phyloP scores from a whole-genome alignment of 768 basidiomycete species.

The Rickenella mellea region DNA sequence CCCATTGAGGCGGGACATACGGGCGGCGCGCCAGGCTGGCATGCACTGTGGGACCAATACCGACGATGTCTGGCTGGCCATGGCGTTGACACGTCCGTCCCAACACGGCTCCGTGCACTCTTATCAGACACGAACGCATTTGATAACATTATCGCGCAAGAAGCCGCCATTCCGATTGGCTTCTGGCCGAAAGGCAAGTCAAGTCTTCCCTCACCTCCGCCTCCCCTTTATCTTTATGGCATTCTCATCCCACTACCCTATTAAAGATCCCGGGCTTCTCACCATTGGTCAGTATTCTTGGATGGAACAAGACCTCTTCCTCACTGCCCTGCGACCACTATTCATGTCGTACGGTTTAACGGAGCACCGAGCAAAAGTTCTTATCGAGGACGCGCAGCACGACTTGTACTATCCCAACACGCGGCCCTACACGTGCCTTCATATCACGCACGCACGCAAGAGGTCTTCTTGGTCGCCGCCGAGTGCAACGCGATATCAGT shows the following conservation, averaged over 20 bases:
- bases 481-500: not conserved
- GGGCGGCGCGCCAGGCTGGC: slow-evolving; percentile 45
- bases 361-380: slow-evolving; percentile 41
- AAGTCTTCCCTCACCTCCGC: slow-evolving; percentile 1
- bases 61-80: slow-evolving; percentile 41
- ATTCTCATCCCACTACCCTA: slow-evolving; percentile 5
- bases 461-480: not conserved
- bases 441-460: slow-evolving; percentile 45
- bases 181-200: slow-evolving; percentile 54
- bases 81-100: slow-evolving; percentile 49
- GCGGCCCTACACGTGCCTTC: slow-evolving; percentile 39
- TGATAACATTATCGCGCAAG: slow-evolving; percentile 43
- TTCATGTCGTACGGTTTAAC: slow-evolving; percentile 44
- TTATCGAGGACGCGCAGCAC: slow-evolving; percentile 53
- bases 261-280: slow-evolving; percentile 43
- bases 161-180: slow-evolving; percentile 58
- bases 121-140: slow-evolving; percentile 41
- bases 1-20: slow-evolving; percentile 1
- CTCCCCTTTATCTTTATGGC: slow-evolving; percentile 3
- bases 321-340: slow-evolving; percentile 54
- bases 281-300: slow-evolving; percentile 64
- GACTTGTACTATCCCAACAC: slow-evolving; percentile 55
- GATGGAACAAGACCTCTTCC: slow-evolving; percentile 61
- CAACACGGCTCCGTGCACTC: slow-evolving; percentile 41
- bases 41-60: slow-evolving; percentile 54